Base-by-base conservation (phyloP, 2,329 filamentous ascomycete genomes). In the Fonsecaea monophora region DNA sequence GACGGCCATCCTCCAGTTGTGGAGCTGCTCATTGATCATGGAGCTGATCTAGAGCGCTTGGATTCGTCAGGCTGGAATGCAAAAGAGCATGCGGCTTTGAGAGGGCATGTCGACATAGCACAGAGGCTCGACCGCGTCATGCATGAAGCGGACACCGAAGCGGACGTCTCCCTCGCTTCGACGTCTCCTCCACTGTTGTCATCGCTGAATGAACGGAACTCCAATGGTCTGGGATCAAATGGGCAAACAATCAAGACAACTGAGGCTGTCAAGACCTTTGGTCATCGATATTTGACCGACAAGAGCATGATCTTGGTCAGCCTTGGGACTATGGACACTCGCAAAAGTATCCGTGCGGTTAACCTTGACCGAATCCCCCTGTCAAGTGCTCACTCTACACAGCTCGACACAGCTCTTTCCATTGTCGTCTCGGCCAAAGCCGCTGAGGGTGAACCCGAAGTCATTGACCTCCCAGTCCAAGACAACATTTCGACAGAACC, bases 41-140 rank as follows among this genome's bases (percentile, higher is more conserved):
- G 92, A 1, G 92, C 92, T 0, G 87, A 96, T 66, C 80, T 92
- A 2, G 88, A 89, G 64, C 89, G 86, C 66, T 81, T 84, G 5
- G 95, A 99, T 77, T 90, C 90, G 0, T 97, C 93, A 53, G 94
- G 94, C 8, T 99, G 95, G 95, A 95, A 91, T 2, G 90, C 94
- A 0, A 92, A 90, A 76, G 95, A 99, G 76, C 95, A 99, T 77
- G 94, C 95, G 30, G 91, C 94, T 0, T 81, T 99, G 60, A 86
- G 95, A 76, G 95, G 95, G 0, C 94, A 99, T 77, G 86, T 98
- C 71, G 83, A 86, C 0, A 93, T 98, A 74, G 92, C 93, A 5
- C 83, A 85, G 53, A 85, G 87, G 40, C 84, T 98, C 21, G 86
- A 85, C 12, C 80, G 85, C 38, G 81, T 90, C 53, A 85, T 57